A percentile compares a stretch with the other conserved stretches of the same genome.
Conservation (phyloP, 2,329 filamentous ascomycete species). For the Lasiodiplodia hormozganensis region DNA sequence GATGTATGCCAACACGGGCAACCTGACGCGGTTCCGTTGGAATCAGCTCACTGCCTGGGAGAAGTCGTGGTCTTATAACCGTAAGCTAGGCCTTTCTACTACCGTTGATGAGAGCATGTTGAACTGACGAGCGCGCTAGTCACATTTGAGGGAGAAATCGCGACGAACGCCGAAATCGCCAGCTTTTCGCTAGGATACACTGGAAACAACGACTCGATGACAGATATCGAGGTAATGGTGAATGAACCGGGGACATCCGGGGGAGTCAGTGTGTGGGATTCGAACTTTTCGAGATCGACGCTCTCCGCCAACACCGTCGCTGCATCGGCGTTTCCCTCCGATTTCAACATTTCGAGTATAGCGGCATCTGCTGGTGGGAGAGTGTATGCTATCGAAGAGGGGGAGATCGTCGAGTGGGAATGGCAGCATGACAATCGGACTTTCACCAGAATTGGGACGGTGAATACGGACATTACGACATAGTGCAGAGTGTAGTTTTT, state of each 20-base stretch:
- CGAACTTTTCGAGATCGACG: not conserved
- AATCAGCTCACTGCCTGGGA: conserved; percentile 10
- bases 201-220: not conserved
- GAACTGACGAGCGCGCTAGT: not conserved
- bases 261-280: conserved; percentile 1
- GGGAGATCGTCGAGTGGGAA: not conserved
- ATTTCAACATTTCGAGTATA: not conserved
- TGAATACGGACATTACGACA: not conserved
- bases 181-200: conserved; percentile 3
- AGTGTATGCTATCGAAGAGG: conserved; percentile 1
- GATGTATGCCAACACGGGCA: conserved; percentile 6
- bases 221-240: conserved; percentile 1
- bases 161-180: not conserved
- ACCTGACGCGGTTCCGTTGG: not conserved
- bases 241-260: not conserved
- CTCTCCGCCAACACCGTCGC: not conserved
- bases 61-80: conserved; percentile 5
- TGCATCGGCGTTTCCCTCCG: conserved; percentile 2
- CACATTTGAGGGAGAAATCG: not conserved
- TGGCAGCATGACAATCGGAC: conserved; percentile 9
- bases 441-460: not conserved
- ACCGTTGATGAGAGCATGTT: not conserved
- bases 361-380: not conserved
- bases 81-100: not conserved
- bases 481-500: not conserved